Conservation (phyloP, 1,284 basidiomycete genomes). For the Fomitiporia mediterranea region DNA sequence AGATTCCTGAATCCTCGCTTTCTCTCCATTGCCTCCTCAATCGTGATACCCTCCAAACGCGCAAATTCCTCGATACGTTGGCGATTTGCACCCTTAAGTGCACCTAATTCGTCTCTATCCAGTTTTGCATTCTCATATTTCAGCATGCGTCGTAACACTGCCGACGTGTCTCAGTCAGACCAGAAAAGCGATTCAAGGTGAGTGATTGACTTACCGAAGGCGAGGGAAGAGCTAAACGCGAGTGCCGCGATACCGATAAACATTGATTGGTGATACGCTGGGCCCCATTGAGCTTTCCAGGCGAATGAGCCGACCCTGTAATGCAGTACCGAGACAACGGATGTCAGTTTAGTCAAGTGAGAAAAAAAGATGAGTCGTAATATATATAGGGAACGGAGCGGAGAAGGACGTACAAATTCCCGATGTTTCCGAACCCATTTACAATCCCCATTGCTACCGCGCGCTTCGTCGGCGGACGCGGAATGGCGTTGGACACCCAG, state of each 20-base stretch:
- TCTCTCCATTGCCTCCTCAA: constrained; percentile 35
- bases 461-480: constrained; percentile 59
- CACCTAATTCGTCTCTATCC: constrained; percentile 33
- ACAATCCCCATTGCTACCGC: constrained; percentile 43
- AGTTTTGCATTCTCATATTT: constrained; percentile 33
- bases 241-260: constrained; percentile 33
- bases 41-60: constrained; percentile 33
- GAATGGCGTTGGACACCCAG: constrained; percentile 61
- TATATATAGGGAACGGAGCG: too few species aligned
- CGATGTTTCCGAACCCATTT: constrained; percentile 39
- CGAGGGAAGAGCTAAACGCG: constrained; percentile 27
- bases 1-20: constrained; percentile 41
- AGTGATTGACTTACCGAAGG: constrained; percentile 25
- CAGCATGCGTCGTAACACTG: constrained; percentile 35
- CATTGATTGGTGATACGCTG: constrained; percentile 37
- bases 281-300: constrained; percentile 37
- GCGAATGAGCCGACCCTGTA: constrained; percentile 35
- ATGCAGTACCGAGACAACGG: not conserved
- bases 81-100: constrained; percentile 29
- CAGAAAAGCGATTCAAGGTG: constrained; percentile 24
- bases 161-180: not conserved
- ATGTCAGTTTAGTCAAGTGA: not conserved
- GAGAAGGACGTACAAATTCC: constrained; percentile 30
- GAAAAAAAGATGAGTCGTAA: not conserved
- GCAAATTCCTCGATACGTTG: constrained; percentile 37